A percentile compares a stretch with the other conserved stretches of the same genome.
These are phyloP conservation scores for Chrysochromulina parva DNA, from an alignment of 78 protist species.

Conservation along the genomic window DNA sequence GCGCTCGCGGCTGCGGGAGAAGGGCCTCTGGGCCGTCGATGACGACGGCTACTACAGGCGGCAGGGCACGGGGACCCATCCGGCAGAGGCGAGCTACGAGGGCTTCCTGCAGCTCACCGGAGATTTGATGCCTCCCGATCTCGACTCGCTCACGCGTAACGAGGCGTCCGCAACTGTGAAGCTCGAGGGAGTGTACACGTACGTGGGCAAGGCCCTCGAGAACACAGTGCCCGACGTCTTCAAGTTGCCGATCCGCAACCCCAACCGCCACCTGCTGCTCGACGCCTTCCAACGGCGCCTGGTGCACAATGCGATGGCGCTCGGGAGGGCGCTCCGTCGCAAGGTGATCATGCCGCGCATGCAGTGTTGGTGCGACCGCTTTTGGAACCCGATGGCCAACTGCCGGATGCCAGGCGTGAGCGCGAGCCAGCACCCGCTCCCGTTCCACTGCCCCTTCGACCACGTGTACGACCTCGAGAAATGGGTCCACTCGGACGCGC, in stretches of 20 bases:
- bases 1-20: slow-evolving; percentile 21
- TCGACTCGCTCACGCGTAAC: no score
- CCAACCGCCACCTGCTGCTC: neutral
- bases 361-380: neutral
- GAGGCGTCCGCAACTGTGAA: no score
- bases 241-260: no score
- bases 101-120: no score
- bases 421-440: neutral
- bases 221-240: no score
- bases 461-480: neutral
- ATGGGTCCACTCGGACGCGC: slow-evolving; percentile 24
- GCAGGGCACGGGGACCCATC: neutral
- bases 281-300: slow-evolving; percentile 1
- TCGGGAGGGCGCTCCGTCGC: neutral
- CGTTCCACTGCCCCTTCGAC: slow-evolving; percentile 24
- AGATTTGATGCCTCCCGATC: no score
- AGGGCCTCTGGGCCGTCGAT: neutral
- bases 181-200: no score
- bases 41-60: neutral
- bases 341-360: neutral
- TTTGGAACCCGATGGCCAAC: neutral
- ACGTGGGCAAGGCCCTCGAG: no score
- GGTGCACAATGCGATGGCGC: neutral
- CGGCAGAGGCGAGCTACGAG: no score
- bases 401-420: neutral